Base-by-base conservation (phyloP, 257 asterid species). In the Coffea eugenioides region DNA sequence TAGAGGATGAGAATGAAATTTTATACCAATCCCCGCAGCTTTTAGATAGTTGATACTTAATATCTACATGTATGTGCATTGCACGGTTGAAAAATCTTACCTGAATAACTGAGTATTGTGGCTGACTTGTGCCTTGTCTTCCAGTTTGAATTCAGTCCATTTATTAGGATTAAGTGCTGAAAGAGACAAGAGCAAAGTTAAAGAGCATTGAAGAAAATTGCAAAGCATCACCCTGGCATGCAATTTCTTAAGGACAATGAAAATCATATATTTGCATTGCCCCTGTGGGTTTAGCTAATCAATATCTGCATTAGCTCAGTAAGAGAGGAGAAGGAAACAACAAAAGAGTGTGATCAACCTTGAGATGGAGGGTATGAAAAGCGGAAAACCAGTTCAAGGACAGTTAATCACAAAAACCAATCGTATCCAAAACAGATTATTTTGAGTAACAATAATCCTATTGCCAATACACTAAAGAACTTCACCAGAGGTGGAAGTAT, bases 81-180 rank as follows among this genome's bases (percentile, higher is more conserved):
- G 43, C 43, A 39, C 34, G 34, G 43, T 39, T 5, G 43, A 2
- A 39, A 56, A 64, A 65, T 64, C 90, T 80, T 56, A 92, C 99
- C 98, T 93, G 88, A 95, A 95, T 75, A 95, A 82, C 82, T 90
- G 98, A 81, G 94, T 87, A 86, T 95, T 95, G 89, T 92, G 98
- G 91, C 95, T 90, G 82, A 93, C 99, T 85, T 91, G 93, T 68
- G 87, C 95, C 91, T 91, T 93, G 71, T 93, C 99, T 87, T 92
- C 91, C 85, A 95, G 93, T 89, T 93, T 90, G 86, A 95, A 93
- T 84, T 90, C 97, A 85, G 87, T 83, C 98, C 99, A 95, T 84
- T 92, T 88, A 83, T 93, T 88, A 66, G 99, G 95, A 84, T 90
- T 92, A 79, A 95, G 89, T 41, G 98, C 99, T 95, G 93, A 82